These are phyloP conservation scores for Apiospora phragmitis DNA, from an alignment of 2,329 filamentous ascomycete genomes.

Conservation along the genomic window DNA sequence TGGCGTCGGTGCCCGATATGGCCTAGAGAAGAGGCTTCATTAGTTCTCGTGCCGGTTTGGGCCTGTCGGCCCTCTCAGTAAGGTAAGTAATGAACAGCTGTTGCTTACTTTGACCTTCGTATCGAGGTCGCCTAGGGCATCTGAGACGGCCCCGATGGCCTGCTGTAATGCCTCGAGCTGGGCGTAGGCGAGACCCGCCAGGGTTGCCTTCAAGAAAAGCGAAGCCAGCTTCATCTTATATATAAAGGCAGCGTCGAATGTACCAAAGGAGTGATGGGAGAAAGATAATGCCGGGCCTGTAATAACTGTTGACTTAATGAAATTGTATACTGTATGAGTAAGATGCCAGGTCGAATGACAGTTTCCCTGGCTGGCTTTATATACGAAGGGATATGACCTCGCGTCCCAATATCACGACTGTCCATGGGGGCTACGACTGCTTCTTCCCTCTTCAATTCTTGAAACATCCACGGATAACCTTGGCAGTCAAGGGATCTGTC, in stretches of 20 bases:
- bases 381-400: not conserved
- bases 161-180: constrained; percentile 61
- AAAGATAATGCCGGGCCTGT: not conserved
- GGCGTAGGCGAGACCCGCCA: constrained; percentile 49
- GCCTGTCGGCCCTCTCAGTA: not conserved
- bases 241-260: not conserved
- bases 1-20: constrained; percentile 50
- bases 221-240: constrained; percentile 30
- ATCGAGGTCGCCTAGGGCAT: constrained; percentile 57
- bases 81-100: too few relatives aligned
- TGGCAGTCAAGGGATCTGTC: too few relatives aligned
- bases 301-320: not conserved
- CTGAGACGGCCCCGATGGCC: constrained; percentile 57
- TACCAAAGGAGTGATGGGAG: not conserved
- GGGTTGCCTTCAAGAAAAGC: constrained; percentile 49
- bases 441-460: not conserved
- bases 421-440: not conserved
- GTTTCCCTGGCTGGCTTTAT: not conserved
- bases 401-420: not conserved
- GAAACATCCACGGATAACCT: not conserved
- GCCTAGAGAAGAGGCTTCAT: constrained; percentile 9
- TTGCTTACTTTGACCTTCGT: constrained; percentile 18
- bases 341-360: not conserved
- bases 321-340: not conserved
- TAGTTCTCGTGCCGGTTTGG: not conserved